A percentile compares a stretch with the other conserved stretches of the same genome.
Conservation (phyloP, 1,284 basidiomycete genomes). For the Vanrija sp. region DNA sequence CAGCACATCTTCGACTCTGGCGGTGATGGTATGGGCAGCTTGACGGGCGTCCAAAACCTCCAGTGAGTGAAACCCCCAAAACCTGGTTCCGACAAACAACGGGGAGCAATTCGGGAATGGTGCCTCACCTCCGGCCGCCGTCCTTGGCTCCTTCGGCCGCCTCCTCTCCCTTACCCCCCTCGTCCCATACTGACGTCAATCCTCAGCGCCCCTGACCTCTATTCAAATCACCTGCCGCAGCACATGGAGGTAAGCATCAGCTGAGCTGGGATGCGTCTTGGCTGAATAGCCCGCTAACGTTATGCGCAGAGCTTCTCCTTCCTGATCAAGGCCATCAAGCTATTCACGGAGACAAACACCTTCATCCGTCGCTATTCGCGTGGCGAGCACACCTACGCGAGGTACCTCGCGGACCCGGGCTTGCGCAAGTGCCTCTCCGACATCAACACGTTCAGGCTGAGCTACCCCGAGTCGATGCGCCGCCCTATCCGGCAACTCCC, state of each 20-base stretch:
- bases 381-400: conserved; percentile 26
- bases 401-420: conserved; percentile 27
- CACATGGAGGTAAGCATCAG: conserved; percentile 27
- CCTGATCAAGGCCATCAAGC: conserved; percentile 58
- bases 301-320: conserved; percentile 58
- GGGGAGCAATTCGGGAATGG: no score
- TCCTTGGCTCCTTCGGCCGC: no score
- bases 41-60: conserved; percentile 33
- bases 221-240: conserved; percentile 22
- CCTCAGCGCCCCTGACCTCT: conserved; percentile 10
- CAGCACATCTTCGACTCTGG: conserved; percentile 27
- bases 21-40: conserved; percentile 15
- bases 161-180: neutral
- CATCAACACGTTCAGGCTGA: conserved; percentile 36
- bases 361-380: conserved; percentile 37
- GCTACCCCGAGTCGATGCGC: conserved; percentile 31
- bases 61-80: conserved; percentile 13
- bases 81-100: no score
- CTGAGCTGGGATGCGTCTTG: neutral
- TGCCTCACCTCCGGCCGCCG: no score
- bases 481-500: conserved; percentile 20
- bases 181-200: conserved; percentile 1
- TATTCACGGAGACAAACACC: conserved; percentile 51
- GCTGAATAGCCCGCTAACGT: conserved; percentile 52
- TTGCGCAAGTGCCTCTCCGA: conserved; percentile 29